Evolutionary conservation across 2,329 filamentous ascomycete genomes (phyloP).

Genomic region (Immersiporthe knoxdaviesiana): DNA sequence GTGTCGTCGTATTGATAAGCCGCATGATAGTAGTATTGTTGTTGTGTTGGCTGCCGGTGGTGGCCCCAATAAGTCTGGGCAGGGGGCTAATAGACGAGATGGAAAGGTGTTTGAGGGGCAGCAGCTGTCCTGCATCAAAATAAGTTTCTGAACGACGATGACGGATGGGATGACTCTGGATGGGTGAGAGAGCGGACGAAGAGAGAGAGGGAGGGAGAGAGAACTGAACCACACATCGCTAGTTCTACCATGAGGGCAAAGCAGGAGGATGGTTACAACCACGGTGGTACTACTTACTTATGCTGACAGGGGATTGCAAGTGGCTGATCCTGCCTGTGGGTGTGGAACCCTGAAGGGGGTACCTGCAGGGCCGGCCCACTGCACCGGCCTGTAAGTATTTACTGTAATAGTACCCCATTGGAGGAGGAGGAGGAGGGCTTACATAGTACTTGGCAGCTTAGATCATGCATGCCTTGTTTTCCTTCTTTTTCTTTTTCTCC

Average conservation of each 20-base stretch:
- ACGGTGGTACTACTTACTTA: neutral
- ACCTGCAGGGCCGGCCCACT: neutral
- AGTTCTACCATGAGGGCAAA: neutral
- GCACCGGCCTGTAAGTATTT: too few relatives aligned
- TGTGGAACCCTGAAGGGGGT: neutral
- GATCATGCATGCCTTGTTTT: too few relatives aligned
- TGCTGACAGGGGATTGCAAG: neutral
- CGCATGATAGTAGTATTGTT: conserved; percentile 19
- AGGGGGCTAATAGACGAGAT: neutral
- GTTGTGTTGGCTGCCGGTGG: neutral
- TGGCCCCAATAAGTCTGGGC: neutral
- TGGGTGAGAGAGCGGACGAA: neutral
- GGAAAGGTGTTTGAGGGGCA: neutral
- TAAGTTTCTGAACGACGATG: neutral
- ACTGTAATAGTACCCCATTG: too few relatives aligned
- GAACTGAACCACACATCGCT: neutral
- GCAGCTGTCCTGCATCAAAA: neutral
- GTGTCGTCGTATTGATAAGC: conserved; percentile 14
- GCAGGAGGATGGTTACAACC: neutral
- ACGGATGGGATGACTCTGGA: neutral
- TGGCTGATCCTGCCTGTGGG: neutral
- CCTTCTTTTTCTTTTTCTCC: too few relatives aligned
- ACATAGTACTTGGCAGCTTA: too few relatives aligned
- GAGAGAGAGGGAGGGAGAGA: neutral
- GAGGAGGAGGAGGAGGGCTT: too few relatives aligned